Evolutionary conservation across 2,329 filamentous ascomycete species (phyloP).

Genomic region (Hypoxylon sp.): DNA sequence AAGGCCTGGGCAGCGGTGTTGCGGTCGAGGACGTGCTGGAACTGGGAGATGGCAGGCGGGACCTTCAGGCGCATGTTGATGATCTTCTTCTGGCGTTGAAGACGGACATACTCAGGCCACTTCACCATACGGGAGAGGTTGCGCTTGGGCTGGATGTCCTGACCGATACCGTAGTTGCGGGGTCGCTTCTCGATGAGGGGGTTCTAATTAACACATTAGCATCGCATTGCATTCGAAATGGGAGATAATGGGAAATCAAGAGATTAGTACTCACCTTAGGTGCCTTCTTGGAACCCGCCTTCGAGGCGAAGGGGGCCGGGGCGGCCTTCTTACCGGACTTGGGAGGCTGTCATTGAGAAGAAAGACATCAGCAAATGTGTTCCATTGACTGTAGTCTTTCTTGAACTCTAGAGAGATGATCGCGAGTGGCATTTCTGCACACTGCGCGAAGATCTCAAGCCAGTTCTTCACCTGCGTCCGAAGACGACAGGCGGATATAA

Average conservation of each 20-base stretch:
- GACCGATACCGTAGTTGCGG: slow-evolving; percentile 98
- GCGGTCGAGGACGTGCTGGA: slow-evolving; percentile 96
- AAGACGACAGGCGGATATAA: slow-evolving; percentile 60
- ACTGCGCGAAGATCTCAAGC: slow-evolving; percentile 70
- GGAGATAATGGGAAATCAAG: not conserved
- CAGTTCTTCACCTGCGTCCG: slow-evolving; percentile 72
- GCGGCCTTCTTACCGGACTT: slow-evolving; percentile 99
- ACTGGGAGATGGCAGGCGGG: slow-evolving; percentile 95
- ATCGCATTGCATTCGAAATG: slow-evolving; percentile 16
- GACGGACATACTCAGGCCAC: slow-evolving; percentile 99
- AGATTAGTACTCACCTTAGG: slow-evolving; percentile 82
- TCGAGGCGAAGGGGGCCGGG: slow-evolving; percentile 95
- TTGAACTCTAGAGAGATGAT: slow-evolving; percentile 90
- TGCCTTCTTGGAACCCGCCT: slow-evolving; percentile 93
- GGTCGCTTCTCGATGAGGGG: slow-evolving; percentile 98
- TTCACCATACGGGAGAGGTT: slow-evolving; percentile 99
- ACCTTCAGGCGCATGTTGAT: slow-evolving; percentile 99
- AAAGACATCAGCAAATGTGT: slow-evolving; percentile 95
- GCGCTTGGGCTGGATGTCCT: slow-evolving; percentile 97
- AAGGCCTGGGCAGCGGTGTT: slow-evolving; percentile 97
- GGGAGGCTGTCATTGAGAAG: slow-evolving; percentile 99
- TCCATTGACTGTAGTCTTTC: slow-evolving; percentile 83
- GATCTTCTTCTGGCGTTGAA: slow-evolving; percentile 95
- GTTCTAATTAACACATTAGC: slow-evolving; percentile 74
- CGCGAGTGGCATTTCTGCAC: slow-evolving; percentile 69